These are phyloP conservation scores for Entomortierella beljakovae DNA, from an alignment of 192 early-diverging fungal species.

Conservation along the genomic window DNA sequence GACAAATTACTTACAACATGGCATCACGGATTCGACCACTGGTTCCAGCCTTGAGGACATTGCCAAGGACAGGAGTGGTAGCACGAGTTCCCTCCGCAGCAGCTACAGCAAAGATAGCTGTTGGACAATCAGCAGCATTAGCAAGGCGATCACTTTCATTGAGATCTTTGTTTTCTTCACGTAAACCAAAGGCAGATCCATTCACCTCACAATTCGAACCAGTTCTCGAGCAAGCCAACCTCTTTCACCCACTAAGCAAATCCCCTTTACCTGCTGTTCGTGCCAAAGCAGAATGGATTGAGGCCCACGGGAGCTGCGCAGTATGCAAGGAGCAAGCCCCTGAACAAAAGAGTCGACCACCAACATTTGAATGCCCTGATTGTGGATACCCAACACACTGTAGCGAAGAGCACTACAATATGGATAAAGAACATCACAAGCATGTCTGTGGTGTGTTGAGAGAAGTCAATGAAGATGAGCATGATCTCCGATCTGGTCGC, in stretches of 20 bases:
- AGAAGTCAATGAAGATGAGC: conserved; percentile 82
- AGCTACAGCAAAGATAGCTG: neutral
- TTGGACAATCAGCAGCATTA: conserved; percentile 7
- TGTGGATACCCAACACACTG: conserved; percentile 88
- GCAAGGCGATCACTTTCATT: conserved; percentile 47
- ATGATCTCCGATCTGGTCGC: conserved; percentile 81
- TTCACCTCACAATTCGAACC: conserved; percentile 53
- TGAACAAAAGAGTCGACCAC: conserved; percentile 55
- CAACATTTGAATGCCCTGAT: conserved; percentile 76
- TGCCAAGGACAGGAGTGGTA: conserved; percentile 24
- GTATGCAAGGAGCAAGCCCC: conserved; percentile 68
- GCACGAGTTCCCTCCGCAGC: conserved; percentile 10
- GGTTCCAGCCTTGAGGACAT: conserved; percentile 39
- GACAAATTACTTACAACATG: conserved; percentile 2
- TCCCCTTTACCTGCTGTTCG: conserved; percentile 77
- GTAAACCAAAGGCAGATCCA: conserved; percentile 31
- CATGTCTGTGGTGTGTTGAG: conserved; percentile 70
- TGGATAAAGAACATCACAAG: conserved; percentile 65
- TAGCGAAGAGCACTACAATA: conserved; percentile 72
- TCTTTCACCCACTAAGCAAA: conserved; percentile 78
- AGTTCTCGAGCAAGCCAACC: conserved; percentile 61
- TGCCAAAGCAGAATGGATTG: conserved; percentile 70
- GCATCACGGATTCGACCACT: conserved; percentile 51
- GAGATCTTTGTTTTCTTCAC: conserved; percentile 52
- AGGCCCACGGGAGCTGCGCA: conserved; percentile 73